A percentile compares a stretch with the other conserved stretches of the same genome.
phyloP scores from a whole-genome alignment of 768 basidiomycete genomes.

The Suillus paluster region DNA sequence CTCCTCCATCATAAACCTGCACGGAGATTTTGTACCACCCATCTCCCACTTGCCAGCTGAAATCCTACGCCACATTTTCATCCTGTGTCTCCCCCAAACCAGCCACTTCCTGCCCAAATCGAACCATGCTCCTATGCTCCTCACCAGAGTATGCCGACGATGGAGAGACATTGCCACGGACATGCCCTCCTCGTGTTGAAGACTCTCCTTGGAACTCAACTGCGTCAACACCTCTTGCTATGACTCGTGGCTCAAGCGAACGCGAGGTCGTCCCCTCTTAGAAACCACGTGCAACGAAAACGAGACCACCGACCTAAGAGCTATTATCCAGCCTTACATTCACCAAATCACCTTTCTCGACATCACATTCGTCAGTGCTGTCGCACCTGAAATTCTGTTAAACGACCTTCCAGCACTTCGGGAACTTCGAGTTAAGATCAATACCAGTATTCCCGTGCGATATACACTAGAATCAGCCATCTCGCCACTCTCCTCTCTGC shows the following conservation, averaged over 20 bases:
- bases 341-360: slow-evolving; percentile 14
- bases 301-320: no score
- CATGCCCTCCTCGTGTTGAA: background rate
- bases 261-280: background rate
- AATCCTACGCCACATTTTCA: background rate
- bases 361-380: no score
- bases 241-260: background rate
- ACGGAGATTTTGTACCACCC: no score
- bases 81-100: background rate
- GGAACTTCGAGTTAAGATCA: no score
- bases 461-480: no score
- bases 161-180: background rate
- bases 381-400: no score
- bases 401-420: no score
- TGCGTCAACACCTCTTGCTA: background rate
- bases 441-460: no score
- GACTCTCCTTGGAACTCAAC: background rate
- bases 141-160: background rate
- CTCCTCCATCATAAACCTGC: background rate
- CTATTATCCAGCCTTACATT: background rate
- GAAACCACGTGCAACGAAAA: background rate
- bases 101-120: background rate
- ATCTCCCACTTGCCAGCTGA: background rate
- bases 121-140: background rate
- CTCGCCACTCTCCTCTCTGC: no score